Evolutionary conservation across 2,329 filamentous ascomycete genomes (phyloP).

Genomic region (Fusarium albidum): DNA sequence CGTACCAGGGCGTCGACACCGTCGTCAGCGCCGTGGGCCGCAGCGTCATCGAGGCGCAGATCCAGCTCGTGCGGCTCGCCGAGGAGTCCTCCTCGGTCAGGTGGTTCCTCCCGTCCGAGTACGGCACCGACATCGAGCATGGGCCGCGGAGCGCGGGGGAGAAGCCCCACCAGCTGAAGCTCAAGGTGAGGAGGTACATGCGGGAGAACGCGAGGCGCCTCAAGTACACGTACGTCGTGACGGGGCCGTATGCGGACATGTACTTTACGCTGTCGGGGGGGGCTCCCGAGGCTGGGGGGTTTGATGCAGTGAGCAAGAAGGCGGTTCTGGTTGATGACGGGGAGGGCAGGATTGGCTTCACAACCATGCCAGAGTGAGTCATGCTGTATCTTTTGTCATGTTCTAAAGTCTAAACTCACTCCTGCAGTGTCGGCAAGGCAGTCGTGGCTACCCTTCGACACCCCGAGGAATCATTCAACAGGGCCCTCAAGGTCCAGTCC

Average conservation of each 20-base stretch:
- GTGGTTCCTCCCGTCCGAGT: conserved; percentile 74
- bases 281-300: conserved; percentile 57
- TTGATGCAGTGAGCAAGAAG: conserved; percentile 62
- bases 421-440: conserved; percentile 68
- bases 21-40: conserved; percentile 72
- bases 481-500: conserved; percentile 73
- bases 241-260: conserved; percentile 73
- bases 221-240: conserved; percentile 73
- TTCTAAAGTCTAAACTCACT: not conserved
- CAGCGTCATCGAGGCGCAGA: conserved; percentile 67
- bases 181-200: conserved; percentile 71
- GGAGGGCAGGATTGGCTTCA: conserved; percentile 69
- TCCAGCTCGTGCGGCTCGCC: conserved; percentile 68
- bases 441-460: conserved; percentile 69
- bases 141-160: conserved; percentile 64
- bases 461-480: conserved; percentile 60
- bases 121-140: conserved; percentile 72
- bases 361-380: conserved; percentile 75
- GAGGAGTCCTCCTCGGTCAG: conserved; percentile 61
- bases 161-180: conserved; percentile 74
- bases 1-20: conserved; percentile 69
- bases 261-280: conserved; percentile 56
- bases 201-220: conserved; percentile 61
- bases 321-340: conserved; percentile 71
- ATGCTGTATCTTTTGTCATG: rapidly evolving